Percentiles rank a stretch among this genome's conserved stretches.
Evolutionary conservation across 805 yeast species (phyloP).

Genomic region (Pichia gijzeniarum): DNA sequence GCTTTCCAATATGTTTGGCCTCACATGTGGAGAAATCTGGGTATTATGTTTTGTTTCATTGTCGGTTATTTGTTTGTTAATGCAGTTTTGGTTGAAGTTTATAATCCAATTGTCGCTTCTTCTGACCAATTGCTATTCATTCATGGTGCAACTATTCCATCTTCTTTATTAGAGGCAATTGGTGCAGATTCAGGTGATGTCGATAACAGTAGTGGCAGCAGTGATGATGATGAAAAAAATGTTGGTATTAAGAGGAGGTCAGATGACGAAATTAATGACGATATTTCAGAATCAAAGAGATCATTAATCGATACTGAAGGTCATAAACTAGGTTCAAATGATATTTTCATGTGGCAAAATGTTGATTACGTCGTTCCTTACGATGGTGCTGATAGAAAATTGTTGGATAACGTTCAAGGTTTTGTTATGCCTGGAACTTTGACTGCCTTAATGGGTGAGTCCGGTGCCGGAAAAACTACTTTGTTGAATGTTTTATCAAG

Average conservation of each 20-base stretch:
- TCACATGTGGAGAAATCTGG: constrained; percentile 80
- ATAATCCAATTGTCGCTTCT: constrained; percentile 26
- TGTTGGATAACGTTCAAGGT: constrained; percentile 41
- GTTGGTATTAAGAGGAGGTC: background rate
- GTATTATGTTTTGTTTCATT: constrained; percentile 39
- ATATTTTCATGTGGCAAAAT: constrained; percentile 57
- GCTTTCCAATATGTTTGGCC: constrained; percentile 45
- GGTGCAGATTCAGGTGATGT: background rate
- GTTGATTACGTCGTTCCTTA: constrained; percentile 51
- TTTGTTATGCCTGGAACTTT: constrained; percentile 47
- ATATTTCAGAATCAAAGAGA: background rate
- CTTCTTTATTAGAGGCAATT: constrained; percentile 19
- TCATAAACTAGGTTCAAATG: constrained; percentile 33
- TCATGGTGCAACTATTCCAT: constrained; percentile 25
- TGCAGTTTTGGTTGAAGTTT: constrained; percentile 26
- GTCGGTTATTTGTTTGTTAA: constrained; percentile 33
- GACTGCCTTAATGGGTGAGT: constrained; percentile 60
- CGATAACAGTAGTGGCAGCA: too few relatives aligned
- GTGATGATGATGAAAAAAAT: constrained; percentile 1
- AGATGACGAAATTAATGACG: constrained; percentile 2
- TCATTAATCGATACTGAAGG: background rate
- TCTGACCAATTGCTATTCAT: constrained; percentile 30
- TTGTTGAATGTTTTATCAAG: constrained; percentile 47
- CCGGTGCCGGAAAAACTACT: constrained; percentile 62
- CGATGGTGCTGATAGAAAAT: constrained; percentile 33